Conservation (phyloP, 2,329 filamentous ascomycete species). For the Plenodomus lindquistii region DNA sequence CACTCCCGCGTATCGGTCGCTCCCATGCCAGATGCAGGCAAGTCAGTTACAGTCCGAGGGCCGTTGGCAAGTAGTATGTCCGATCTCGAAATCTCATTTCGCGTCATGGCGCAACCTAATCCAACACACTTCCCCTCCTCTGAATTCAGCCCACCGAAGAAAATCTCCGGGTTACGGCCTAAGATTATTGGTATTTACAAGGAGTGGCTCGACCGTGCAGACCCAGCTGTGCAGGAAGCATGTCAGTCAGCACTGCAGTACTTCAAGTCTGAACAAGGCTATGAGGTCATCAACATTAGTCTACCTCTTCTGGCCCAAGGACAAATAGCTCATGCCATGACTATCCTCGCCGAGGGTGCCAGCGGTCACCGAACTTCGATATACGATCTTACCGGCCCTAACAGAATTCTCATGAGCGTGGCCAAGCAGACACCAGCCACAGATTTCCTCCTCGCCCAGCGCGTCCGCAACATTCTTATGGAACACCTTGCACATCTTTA, state of each 20-base stretch:
- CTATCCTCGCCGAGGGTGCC: conserved; percentile 74
- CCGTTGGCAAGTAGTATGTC: conserved; percentile 76
- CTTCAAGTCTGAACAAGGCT: conserved; percentile 58
- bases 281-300: conserved; percentile 62
- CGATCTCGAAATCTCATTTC: conserved; percentile 82
- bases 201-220: conserved; percentile 71
- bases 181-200: conserved; percentile 73
- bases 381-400: conserved; percentile 64
- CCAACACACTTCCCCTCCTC: conserved; percentile 63
- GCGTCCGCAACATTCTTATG: conserved; percentile 77
- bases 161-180: conserved; percentile 45
- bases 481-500: conserved; percentile 74
- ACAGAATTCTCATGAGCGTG: conserved; percentile 70
- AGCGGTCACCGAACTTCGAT: conserved; percentile 55
- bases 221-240: conserved; percentile 63
- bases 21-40: conserved; percentile 62
- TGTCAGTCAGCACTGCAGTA: conserved; percentile 66
- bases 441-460: conserved; percentile 74
- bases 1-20: conserved; percentile 68
- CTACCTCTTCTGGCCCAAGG: conserved; percentile 71
- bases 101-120: conserved; percentile 75
- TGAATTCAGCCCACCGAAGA: conserved; percentile 62
- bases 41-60: conserved; percentile 69
- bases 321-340: conserved; percentile 75
- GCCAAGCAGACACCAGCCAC: conserved; percentile 65